Percentiles rank a stretch among this genome's conserved stretches.
These are phyloP conservation scores for Coffea eugenioides DNA, from an alignment of 257 asterid genomes.

Conservation along the genomic window DNA sequence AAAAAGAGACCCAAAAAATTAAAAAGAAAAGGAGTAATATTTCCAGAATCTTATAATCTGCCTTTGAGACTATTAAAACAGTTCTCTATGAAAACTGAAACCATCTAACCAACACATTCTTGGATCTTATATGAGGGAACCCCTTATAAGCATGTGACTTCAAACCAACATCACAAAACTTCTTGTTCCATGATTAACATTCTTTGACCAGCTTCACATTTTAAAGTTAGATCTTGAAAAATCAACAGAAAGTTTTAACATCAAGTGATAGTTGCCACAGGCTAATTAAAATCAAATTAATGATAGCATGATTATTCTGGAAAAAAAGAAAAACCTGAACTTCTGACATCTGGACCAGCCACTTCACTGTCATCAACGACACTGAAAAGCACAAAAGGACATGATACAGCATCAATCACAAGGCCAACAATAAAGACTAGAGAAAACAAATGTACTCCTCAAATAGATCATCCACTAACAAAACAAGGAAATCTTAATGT, in stretches of 20 bases:
- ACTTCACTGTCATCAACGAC: conserved; percentile 66
- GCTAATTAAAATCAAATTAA: background rate
- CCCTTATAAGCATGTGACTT: background rate
- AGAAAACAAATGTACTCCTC: background rate
- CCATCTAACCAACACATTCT: too few relatives aligned
- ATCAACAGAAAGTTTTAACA: background rate
- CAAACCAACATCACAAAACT: background rate
- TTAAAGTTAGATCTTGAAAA: background rate
- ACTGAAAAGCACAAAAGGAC: conserved; percentile 51
- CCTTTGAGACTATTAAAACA: background rate
- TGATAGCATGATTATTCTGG: background rate
- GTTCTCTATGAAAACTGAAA: background rate
- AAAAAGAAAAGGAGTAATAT: background rate
- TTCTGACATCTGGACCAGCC: conserved; percentile 31
- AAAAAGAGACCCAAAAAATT: background rate
- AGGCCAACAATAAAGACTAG: background rate
- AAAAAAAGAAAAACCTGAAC: conserved; percentile 51
- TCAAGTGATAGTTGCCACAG: background rate
- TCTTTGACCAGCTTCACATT: background rate
- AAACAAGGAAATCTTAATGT: background rate
- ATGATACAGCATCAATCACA: conserved; percentile 3
- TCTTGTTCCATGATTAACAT: background rate
- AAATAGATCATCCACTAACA: background rate
- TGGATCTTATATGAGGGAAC: too few relatives aligned
- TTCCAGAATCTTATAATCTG: too few relatives aligned